A percentile compares a stretch with the other conserved stretches of the same genome.
Evolutionary conservation across 2,329 filamentous ascomycete species (phyloP).

Genomic region (Colletotrichum australisinense): DNA sequence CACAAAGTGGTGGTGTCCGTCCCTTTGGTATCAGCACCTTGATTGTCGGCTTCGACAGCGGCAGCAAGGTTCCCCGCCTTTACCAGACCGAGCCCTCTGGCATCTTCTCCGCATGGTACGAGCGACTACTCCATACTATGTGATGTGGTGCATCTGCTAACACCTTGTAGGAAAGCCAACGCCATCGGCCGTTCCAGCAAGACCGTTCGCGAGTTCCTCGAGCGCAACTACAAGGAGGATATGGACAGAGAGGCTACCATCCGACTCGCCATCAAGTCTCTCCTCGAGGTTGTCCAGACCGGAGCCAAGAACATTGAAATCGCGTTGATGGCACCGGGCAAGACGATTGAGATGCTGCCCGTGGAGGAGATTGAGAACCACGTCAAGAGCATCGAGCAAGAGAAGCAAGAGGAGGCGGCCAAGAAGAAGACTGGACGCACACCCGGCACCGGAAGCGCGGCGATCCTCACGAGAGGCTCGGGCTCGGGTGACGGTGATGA

Average conservation of each 20-base stretch:
- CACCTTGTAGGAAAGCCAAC: constrained; percentile 87
- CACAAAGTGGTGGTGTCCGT: constrained; percentile 96
- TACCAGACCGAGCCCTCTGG: constrained; percentile 99
- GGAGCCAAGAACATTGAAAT: constrained; percentile 99
- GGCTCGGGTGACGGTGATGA: constrained; percentile 50
- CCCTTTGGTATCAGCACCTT: constrained; percentile 96
- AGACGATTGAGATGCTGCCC: constrained; percentile 91
- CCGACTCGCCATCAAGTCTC: constrained; percentile 96
- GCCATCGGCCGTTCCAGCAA: constrained; percentile 98
- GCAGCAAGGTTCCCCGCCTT: constrained; percentile 86
- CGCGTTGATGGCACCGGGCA: constrained; percentile 94
- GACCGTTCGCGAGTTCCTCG: constrained; percentile 97
- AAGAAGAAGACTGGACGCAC: constrained; percentile 92
- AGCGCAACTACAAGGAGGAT: constrained; percentile 97
- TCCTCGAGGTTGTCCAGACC: constrained; percentile 97
- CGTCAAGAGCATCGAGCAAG: constrained; percentile 98
- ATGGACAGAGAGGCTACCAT: constrained; percentile 98
- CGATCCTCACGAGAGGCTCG: constrained; percentile 77
- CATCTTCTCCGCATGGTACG: constrained; percentile 96
- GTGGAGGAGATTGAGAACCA: constrained; percentile 97
- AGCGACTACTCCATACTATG: not conserved
- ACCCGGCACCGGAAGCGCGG: constrained; percentile 75
- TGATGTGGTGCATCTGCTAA: not conserved
- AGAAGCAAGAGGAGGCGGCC: constrained; percentile 98
- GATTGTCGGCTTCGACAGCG: constrained; percentile 98